phyloP scores from a whole-genome alignment of 345 rosid species.

The Eucalyptus shirleyi region DNA sequence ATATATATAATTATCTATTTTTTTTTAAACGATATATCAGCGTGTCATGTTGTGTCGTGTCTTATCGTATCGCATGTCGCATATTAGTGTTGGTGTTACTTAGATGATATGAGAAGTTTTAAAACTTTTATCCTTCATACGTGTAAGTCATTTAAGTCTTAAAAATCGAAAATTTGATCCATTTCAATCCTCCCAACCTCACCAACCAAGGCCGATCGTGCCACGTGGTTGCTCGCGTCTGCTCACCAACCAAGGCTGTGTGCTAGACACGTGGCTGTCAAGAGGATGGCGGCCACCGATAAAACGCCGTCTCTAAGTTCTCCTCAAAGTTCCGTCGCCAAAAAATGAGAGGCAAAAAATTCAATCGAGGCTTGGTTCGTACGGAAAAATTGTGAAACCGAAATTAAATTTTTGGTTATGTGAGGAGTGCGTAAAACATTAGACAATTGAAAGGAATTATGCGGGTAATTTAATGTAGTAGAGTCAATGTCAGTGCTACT shows the following conservation, averaged over 20 bases:
- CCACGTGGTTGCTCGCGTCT: too few species aligned
- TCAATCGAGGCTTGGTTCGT: not conserved
- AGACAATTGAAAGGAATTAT: not conserved
- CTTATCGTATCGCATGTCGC: accelerated
- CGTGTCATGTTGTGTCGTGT: accelerated
- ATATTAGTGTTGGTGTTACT: accelerated
- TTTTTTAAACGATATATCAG: accelerated
- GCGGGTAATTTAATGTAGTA: not conserved
- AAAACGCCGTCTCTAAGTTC: not conserved
- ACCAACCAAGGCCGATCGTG: too few species aligned
- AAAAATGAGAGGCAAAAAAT: not conserved
- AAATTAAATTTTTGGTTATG: not conserved
- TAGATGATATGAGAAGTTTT: not conserved
- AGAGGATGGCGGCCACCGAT: not conserved
- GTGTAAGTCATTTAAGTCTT: not conserved
- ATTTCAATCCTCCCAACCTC: not conserved
- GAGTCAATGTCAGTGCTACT: not conserved
- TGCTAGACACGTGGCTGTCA: not conserved
- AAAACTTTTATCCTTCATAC: not conserved
- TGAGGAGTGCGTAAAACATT: not conserved
- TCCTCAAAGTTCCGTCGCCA: not conserved
- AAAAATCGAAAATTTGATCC: not conserved
- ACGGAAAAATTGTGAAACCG: not conserved
- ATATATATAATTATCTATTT: too few species aligned
- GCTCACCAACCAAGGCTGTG: not conserved